Conservation (phyloP, 371 early-diverging fungal genomes). For the Synchytrium microbalum region DNA sequence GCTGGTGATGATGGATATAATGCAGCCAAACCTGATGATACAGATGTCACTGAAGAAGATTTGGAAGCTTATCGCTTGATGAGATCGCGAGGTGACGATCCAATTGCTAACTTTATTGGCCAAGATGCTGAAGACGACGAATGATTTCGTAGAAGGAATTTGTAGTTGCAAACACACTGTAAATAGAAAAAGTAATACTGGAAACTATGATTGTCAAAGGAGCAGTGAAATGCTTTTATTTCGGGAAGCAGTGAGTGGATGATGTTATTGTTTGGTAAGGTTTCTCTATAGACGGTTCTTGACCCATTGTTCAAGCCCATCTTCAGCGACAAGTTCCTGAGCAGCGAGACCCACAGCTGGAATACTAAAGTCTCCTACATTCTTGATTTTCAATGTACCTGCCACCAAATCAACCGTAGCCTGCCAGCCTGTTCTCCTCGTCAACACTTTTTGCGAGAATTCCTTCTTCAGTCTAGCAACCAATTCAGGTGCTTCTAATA, state of each 20-base stretch:
- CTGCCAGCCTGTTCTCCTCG: constrained; percentile 66
- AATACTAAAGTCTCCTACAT: constrained; percentile 44
- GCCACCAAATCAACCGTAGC: constrained; percentile 46
- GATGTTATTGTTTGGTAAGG: no score
- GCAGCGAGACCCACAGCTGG: constrained; percentile 79
- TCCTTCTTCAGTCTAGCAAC: constrained; percentile 55
- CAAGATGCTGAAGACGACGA: constrained; percentile 3
- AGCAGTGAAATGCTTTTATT: no score
- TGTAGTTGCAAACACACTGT: no score
- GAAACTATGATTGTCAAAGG: no score
- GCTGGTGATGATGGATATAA: constrained; percentile 20
- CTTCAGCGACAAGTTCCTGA: constrained; percentile 85
- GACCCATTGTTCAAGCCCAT: constrained; percentile 90
- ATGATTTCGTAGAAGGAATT: no score
- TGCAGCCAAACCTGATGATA: constrained; percentile 12
- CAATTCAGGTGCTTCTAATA: constrained; percentile 78
- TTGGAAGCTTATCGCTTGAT: constrained; percentile 49
- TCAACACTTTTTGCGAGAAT: constrained; percentile 39
- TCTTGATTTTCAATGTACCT: constrained; percentile 41
- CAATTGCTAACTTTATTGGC: constrained; percentile 31
- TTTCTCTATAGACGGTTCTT: constrained; percentile 5
- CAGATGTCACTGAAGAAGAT: constrained; percentile 42
- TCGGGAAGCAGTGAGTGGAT: no score
- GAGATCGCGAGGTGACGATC: constrained; percentile 29
- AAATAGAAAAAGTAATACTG: no score